phyloP scores from a whole-genome alignment of 2,329 filamentous ascomycete genomes.

The Monosporascus ibericus region DNA sequence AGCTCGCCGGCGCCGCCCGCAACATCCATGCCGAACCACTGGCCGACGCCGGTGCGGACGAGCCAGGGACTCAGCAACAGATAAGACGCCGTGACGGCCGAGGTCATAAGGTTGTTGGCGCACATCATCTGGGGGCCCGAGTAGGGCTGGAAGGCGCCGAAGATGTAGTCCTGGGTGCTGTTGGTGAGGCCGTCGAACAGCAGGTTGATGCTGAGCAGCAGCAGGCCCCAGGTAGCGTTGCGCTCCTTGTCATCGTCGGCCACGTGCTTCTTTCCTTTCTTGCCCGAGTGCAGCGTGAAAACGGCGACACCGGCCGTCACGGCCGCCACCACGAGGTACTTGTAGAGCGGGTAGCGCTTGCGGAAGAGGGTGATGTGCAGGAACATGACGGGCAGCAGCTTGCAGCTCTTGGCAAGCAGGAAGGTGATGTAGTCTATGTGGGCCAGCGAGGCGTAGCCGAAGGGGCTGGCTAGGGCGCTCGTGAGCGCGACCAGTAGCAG shows the following conservation, averaged over 20 bases:
- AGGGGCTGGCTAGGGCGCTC: conserved; percentile 84
- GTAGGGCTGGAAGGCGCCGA: conserved; percentile 71
- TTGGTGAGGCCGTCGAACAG: conserved; percentile 96
- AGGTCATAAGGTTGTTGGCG: conserved; percentile 86
- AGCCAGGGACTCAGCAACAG: conserved; percentile 74
- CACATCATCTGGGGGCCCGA: conserved; percentile 99
- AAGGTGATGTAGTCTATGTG: conserved; percentile 99
- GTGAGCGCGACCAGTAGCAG: conserved; percentile 82
- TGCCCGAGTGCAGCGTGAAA: conserved; percentile 79
- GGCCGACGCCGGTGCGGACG: conserved; percentile 58
- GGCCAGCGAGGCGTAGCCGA: conserved; percentile 85
- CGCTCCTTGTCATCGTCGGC: conserved; percentile 42
- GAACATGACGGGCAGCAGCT: conserved; percentile 97
- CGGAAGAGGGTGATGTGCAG: conserved; percentile 90
- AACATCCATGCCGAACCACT: conserved; percentile 61
- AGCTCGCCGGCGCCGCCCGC: conserved; percentile 69
- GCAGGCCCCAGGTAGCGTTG: conserved; percentile 70
- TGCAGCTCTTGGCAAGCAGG: conserved; percentile 95
- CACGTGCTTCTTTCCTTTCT: conserved; percentile 33
- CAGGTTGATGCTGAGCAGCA: conserved; percentile 81
- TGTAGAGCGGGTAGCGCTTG: conserved; percentile 85
- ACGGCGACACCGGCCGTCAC: conserved; percentile 91
- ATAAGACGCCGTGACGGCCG: conserved; percentile 68
- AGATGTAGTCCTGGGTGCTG: conserved; percentile 93
- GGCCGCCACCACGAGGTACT: conserved; percentile 86